These are phyloP conservation scores for Tephrocybe sp. DNA, from an alignment of 768 basidiomycete genomes.

Conservation along the genomic window DNA sequence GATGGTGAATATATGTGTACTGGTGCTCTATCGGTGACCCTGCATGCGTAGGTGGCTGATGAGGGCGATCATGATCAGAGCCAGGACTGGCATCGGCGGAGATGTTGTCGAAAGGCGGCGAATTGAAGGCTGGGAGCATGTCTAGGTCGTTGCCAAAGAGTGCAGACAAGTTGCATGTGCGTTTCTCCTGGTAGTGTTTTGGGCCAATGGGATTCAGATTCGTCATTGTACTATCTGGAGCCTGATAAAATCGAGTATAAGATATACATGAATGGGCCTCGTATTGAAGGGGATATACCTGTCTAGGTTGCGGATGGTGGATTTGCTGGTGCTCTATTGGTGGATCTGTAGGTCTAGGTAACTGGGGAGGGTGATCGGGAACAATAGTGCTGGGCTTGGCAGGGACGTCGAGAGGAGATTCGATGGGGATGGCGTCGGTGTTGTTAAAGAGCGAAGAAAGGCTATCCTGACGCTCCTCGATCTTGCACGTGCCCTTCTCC, in stretches of 20 bases:
- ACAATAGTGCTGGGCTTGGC: not conserved
- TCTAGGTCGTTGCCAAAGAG: too few species aligned
- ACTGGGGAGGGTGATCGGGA: not conserved
- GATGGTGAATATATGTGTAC: constrained; percentile 4
- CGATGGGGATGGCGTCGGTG: not conserved
- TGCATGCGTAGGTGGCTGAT: not conserved
- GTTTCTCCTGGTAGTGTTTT: too few species aligned
- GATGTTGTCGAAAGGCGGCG: too few species aligned
- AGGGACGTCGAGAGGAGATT: not conserved
- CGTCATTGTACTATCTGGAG: too few species aligned
- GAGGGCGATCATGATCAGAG: not conserved
- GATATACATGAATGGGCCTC: too few species aligned
- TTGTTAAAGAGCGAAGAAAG: too few species aligned
- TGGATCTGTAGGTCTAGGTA: not conserved
- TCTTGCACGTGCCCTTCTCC: constrained; percentile 63
- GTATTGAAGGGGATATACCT: not conserved
- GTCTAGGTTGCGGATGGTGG: constrained; percentile 5
- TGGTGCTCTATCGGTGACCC: not conserved
- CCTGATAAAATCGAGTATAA: too few species aligned
- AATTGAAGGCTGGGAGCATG: too few species aligned
- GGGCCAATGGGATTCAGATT: too few species aligned
- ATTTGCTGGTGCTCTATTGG: not conserved
- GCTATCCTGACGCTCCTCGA: too few species aligned
- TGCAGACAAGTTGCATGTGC: too few species aligned
- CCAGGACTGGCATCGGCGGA: not conserved